Percentiles rank a stretch among this genome's conserved stretches.
These are phyloP conservation scores for Verticillium nonalfalfae DNA, from an alignment of 2,329 filamentous ascomycete genomes.

Conservation along the genomic window DNA sequence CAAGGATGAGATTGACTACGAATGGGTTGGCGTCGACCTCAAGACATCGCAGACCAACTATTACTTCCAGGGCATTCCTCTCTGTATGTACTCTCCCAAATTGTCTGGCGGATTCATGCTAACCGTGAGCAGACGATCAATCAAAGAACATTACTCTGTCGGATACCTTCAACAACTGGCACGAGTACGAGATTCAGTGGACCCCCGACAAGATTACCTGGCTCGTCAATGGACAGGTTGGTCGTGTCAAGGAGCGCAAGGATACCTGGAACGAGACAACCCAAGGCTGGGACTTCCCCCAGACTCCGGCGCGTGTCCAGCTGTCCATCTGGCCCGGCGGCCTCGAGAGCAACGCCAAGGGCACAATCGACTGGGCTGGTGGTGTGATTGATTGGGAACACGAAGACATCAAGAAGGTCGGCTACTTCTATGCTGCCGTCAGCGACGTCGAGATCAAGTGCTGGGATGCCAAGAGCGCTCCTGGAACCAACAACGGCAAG, in stretches of 20 bases:
- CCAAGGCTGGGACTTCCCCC: constrained; percentile 80
- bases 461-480: constrained; percentile 50
- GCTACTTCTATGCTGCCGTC: constrained; percentile 85
- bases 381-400: constrained; percentile 84
- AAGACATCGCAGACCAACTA: constrained; percentile 83
- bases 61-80: constrained; percentile 89
- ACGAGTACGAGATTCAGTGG: constrained; percentile 94
- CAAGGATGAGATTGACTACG: constrained; percentile 98
- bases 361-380: constrained; percentile 88
- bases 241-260: constrained; percentile 66
- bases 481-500: constrained; percentile 62
- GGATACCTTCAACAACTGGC: constrained; percentile 71
- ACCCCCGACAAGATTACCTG: constrained; percentile 79
- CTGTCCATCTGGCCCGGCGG: constrained; percentile 96
- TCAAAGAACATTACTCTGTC: constrained; percentile 61
- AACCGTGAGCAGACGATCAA: constrained; percentile 57
- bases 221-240: constrained; percentile 74
- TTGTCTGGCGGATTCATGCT: constrained; percentile 6
- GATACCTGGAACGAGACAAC: constrained; percentile 82
- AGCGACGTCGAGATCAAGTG: constrained; percentile 76
- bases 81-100: constrained; percentile 56
- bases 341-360: constrained; percentile 67
- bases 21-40: constrained; percentile 82
- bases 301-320: constrained; percentile 86
- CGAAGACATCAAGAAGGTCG: constrained; percentile 70